phyloP scores from a whole-genome alignment of 495 filamentous ascomycete species.

The Podospora comata region DNA sequence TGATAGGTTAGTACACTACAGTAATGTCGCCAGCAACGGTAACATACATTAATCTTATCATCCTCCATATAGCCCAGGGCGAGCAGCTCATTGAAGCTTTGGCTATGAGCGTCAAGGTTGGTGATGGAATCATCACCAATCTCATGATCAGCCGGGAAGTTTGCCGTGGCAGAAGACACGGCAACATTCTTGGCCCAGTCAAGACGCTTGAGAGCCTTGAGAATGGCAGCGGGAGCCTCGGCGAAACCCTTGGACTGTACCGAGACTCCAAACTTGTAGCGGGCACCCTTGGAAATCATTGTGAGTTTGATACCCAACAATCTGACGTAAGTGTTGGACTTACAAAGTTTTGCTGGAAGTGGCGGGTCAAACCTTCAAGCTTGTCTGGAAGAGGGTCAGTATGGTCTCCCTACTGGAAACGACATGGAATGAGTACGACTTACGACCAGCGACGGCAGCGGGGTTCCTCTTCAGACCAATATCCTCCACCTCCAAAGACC shows the following conservation, averaged over 20 bases:
- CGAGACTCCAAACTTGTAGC: constrained; percentile 75
- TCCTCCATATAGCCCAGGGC: constrained; percentile 71
- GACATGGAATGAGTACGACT: not conserved
- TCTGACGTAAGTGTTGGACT: constrained; percentile 25
- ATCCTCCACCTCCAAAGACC: constrained; percentile 54
- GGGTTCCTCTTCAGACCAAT: constrained; percentile 59
- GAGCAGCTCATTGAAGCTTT: constrained; percentile 71
- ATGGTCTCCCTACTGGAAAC: not conserved
- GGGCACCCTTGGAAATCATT: constrained; percentile 63
- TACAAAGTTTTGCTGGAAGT: constrained; percentile 74
- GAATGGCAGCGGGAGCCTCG: constrained; percentile 56
- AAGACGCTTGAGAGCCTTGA: constrained; percentile 56
- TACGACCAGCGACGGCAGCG: constrained; percentile 31
- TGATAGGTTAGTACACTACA: constrained; percentile 28
- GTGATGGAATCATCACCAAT: constrained; percentile 17
- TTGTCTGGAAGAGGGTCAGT: constrained; percentile 25
- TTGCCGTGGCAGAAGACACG: constrained; percentile 31
- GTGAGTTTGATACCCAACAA: constrained; percentile 10
- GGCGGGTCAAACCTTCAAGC: constrained; percentile 54
- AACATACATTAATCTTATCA: constrained; percentile 63
- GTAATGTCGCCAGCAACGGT: constrained; percentile 1
- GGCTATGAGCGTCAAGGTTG: constrained; percentile 12
- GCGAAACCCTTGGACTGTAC: constrained; percentile 62
- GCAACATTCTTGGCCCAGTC: constrained; percentile 60
- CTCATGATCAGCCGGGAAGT: constrained; percentile 13